Evolutionary conservation across 2,329 filamentous ascomycete genomes (phyloP).

Genomic region (Fusarium sp.): DNA sequence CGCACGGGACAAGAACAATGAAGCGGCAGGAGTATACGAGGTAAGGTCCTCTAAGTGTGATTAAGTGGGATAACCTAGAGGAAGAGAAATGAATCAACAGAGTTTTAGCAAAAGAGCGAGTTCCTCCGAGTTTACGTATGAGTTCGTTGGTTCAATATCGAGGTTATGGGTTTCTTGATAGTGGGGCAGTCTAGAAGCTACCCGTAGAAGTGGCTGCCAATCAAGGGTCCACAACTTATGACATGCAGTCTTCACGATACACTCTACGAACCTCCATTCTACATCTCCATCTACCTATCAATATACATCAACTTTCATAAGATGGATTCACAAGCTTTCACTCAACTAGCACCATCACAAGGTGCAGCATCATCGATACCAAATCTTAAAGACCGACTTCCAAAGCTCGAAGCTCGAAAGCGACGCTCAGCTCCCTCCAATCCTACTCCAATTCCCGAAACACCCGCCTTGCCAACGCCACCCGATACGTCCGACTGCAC

Average conservation of each 20-base stretch:
- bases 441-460: constrained; percentile 76
- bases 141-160: constrained; percentile 11
- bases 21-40: not conserved
- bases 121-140: not conserved
- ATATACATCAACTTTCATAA: constrained; percentile 13
- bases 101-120: not conserved
- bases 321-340: constrained; percentile 46
- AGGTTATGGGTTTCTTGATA: constrained; percentile 9
- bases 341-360: constrained; percentile 23
- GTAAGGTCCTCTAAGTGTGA: not conserved
- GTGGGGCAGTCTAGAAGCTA: constrained; percentile 22
- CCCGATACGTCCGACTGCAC: constrained; percentile 70
- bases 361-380: constrained; percentile 44
- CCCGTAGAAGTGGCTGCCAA: constrained; percentile 23
- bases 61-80: not conserved
- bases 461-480: constrained; percentile 77
- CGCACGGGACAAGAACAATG: not conserved
- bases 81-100: not conserved
- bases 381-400: constrained; percentile 66
- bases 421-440: constrained; percentile 65
- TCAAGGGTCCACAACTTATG: constrained; percentile 28
- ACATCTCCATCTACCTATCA: constrained; percentile 19
- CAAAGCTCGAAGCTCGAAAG: constrained; percentile 75
- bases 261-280: constrained; percentile 8
- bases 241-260: constrained; percentile 20